Percentiles rank a stretch among this genome's conserved stretches.
Conservation (phyloP, 2,329 filamentous ascomycete species). For the Claviceps sp. region DNA sequence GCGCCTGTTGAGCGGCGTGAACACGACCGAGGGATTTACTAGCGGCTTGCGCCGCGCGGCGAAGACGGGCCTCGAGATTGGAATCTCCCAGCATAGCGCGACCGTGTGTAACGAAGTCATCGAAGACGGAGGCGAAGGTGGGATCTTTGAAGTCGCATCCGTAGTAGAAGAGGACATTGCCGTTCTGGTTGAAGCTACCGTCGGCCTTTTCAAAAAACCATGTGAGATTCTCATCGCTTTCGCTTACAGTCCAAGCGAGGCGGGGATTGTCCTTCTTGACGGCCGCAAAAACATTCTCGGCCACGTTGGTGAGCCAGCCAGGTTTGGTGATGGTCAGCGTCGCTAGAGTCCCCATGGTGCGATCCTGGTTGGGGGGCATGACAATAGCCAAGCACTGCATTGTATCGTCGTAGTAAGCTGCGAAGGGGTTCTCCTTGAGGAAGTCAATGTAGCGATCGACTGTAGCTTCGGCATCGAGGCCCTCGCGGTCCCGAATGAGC, state of each 20-base stretch:
- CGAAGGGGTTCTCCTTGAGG: slow-evolving; percentile 66
- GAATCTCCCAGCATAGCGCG: slow-evolving; percentile 79
- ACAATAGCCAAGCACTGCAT: slow-evolving; percentile 91
- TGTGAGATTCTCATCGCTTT: slow-evolving; percentile 88
- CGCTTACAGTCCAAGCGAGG: slow-evolving; percentile 91
- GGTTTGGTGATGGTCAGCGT: slow-evolving; percentile 89
- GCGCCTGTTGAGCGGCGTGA: slow-evolving; percentile 13
- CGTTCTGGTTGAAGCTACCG: slow-evolving; percentile 73
- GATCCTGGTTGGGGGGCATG: slow-evolving; percentile 54
- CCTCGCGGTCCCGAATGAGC: slow-evolving; percentile 67
- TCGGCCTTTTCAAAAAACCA: slow-evolving; percentile 99
- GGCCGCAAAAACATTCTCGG: slow-evolving; percentile 86
- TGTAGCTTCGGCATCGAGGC: slow-evolving; percentile 67
- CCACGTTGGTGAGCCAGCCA: slow-evolving; percentile 87
- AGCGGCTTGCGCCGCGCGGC: slow-evolving; percentile 61
- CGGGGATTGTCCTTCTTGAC: slow-evolving; percentile 90
- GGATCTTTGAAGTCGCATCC: slow-evolving; percentile 72
- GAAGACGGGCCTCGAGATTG: slow-evolving; percentile 76
- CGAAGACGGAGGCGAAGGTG: slow-evolving; percentile 62
- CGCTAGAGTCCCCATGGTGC: slow-evolving; percentile 66
- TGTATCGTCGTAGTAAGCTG: slow-evolving; percentile 84
- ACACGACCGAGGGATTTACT: slow-evolving; percentile 30
- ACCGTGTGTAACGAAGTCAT: slow-evolving; percentile 72
- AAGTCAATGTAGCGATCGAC: slow-evolving; percentile 79
- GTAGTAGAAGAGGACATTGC: slow-evolving; percentile 94